Evolutionary conservation across 176 grass and related monocot species (phyloP).

Genomic region (Rhynchospora breviuscula): DNA sequence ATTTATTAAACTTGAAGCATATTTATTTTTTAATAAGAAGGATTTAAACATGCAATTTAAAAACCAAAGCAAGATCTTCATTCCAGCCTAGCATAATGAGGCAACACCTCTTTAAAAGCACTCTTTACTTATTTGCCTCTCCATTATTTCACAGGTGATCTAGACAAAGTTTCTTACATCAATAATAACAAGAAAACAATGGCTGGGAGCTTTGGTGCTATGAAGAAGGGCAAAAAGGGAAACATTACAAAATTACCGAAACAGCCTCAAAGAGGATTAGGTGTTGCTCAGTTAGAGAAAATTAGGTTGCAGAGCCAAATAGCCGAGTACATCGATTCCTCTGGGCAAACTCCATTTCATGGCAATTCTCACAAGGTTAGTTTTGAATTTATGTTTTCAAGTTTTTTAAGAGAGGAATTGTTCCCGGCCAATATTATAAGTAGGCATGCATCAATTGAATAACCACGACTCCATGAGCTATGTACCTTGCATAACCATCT

Average conservation of each 20-base stretch:
- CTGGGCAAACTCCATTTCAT: constrained; percentile 30
- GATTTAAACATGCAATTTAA: neutral
- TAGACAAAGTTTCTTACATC: neutral
- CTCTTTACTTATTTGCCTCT: neutral
- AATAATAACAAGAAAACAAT: constrained; percentile 3
- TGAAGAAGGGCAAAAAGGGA: constrained; percentile 12
- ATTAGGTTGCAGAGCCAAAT: constrained; percentile 76
- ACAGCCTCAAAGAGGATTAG: constrained; percentile 65
- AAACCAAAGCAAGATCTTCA: neutral
- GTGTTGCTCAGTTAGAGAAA: constrained; percentile 77
- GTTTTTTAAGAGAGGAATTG: neutral
- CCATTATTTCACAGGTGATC: neutral
- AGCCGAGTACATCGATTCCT: constrained; percentile 51
- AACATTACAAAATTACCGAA: constrained; percentile 20
- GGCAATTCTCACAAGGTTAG: neutral
- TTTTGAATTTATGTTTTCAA: neutral
- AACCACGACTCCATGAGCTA: too few relatives aligned
- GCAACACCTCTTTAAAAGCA: constrained; percentile 1
- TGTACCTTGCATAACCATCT: too few relatives aligned
- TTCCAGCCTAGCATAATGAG: constrained; percentile 16
- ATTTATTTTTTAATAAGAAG: neutral
- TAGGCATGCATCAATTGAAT: neutral
- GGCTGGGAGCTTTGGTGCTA: neutral
- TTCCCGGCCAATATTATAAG: neutral
- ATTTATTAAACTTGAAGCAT: neutral